These are phyloP conservation scores for Talaromyces islandicus DNA, from an alignment of 2,329 filamentous ascomycete species.

Conservation along the genomic window DNA sequence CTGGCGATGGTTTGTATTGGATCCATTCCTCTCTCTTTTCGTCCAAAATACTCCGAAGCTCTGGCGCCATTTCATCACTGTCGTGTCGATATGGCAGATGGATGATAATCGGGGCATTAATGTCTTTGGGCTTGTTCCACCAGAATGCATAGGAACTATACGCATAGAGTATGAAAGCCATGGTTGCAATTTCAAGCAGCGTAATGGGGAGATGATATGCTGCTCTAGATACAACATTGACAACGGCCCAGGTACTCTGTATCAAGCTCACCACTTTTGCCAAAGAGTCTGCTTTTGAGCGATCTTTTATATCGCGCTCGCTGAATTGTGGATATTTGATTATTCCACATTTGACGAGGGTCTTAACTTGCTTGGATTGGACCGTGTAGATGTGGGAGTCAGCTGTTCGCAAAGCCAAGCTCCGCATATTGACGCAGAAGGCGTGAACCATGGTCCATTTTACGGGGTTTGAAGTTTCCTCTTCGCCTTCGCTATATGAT, in stretches of 20 bases:
- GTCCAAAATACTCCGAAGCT: neutral
- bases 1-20: neutral
- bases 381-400: neutral
- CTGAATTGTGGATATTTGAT: conserved; percentile 8
- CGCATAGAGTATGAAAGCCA: conserved; percentile 12
- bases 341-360: conserved; percentile 7
- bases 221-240: conserved; percentile 11
- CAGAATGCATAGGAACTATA: conserved; percentile 9
- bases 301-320: conserved; percentile 11
- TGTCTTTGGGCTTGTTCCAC: conserved; percentile 16
- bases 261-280: conserved; percentile 11
- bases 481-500: neutral
- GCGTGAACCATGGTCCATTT: neutral
- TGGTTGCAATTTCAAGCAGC: conserved; percentile 11
- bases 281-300: conserved; percentile 13
- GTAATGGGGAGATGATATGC: conserved; percentile 11
- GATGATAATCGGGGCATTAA: conserved; percentile 13
- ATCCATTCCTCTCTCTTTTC: conserved; percentile 1
- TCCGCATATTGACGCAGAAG: neutral
- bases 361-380: neutral
- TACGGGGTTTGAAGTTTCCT: neutral
- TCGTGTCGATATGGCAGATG: conserved; percentile 4
- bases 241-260: conserved; percentile 9
- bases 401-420: neutral
- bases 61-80: conserved; percentile 2